These are phyloP conservation scores for Populus deltoides DNA, from an alignment of 345 rosid genomes.

Conservation along the genomic window DNA sequence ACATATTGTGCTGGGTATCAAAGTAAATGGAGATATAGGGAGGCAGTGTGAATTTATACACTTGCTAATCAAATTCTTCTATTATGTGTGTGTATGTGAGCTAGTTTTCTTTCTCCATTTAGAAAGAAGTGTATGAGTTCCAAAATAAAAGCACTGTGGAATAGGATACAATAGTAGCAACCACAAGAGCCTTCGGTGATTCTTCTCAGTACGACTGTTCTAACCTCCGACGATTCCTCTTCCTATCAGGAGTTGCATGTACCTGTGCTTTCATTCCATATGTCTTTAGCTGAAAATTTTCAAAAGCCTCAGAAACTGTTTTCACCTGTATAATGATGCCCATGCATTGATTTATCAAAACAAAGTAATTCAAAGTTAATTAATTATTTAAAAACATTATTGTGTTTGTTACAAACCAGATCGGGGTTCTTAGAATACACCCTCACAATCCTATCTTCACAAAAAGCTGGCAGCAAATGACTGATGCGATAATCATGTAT, in stretches of 20 bases:
- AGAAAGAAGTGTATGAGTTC: neutral
- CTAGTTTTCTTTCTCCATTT: neutral
- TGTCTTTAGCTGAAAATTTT: conserved; percentile 39
- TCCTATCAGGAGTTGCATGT: conserved; percentile 21
- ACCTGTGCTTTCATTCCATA: conserved; percentile 19
- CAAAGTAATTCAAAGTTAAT: neutral
- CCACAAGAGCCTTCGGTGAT: neutral
- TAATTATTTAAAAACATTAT: neutral
- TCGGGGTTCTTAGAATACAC: conserved; percentile 55
- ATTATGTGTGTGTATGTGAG: neutral
- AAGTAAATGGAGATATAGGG: neutral
- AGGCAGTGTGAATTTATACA: neutral
- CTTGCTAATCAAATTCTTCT: neutral
- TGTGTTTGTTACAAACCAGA: conserved; percentile 35
- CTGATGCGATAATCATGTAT: conserved; percentile 35
- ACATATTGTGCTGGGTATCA: neutral
- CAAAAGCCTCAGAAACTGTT: conserved; percentile 46
- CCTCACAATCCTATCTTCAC: conserved; percentile 49
- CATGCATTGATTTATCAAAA: neutral
- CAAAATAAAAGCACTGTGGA: neutral
- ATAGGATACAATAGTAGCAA: neutral
- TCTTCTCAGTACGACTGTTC: neutral
- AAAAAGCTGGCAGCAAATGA: conserved; percentile 48
- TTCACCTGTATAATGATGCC: conserved; percentile 29
- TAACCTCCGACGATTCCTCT: neutral